Evolutionary conservation across 2,329 filamentous ascomycete genomes (phyloP).

Genomic region (Penicillium sp.): DNA sequence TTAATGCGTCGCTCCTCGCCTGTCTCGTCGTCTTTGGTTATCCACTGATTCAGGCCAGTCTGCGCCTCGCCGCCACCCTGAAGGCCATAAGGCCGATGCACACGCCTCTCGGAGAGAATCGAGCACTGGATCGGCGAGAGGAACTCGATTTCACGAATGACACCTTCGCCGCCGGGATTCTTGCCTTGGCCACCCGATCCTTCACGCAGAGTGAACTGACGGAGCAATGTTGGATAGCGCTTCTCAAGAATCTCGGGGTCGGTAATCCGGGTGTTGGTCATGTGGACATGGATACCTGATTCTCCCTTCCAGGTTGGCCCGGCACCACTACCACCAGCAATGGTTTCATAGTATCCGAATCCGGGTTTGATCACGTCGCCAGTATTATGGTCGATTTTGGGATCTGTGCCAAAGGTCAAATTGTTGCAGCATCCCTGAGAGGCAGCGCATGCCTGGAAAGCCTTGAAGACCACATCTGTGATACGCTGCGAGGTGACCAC

Average conservation of each 20-base stretch:
- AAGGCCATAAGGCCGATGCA: constrained; percentile 80
- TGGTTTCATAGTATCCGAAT: constrained; percentile 88
- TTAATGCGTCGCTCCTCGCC: constrained; percentile 59
- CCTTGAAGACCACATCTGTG: constrained; percentile 80
- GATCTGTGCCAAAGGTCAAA: constrained; percentile 76
- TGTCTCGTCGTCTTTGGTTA: constrained; percentile 68
- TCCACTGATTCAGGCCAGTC: constrained; percentile 86
- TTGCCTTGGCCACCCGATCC: constrained; percentile 70
- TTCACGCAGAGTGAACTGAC: constrained; percentile 70
- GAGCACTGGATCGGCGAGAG: constrained; percentile 78
- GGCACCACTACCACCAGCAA: constrained; percentile 78
- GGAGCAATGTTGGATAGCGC: constrained; percentile 75
- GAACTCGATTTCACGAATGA: constrained; percentile 83
- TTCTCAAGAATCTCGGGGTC: constrained; percentile 83
- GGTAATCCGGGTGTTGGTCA: constrained; percentile 87
- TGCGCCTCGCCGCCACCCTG: constrained; percentile 78
- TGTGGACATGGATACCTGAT: constrained; percentile 78
- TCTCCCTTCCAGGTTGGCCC: constrained; percentile 77
- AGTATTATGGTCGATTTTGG: constrained; percentile 64
- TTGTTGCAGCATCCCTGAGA: constrained; percentile 84
- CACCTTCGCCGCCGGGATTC: constrained; percentile 75
- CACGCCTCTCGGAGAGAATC: constrained; percentile 76
- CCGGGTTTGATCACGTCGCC: constrained; percentile 64
- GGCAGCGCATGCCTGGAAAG: constrained; percentile 78
- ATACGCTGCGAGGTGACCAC: constrained; percentile 79